Conservation (phyloP, 148 eudicot species). For the Talinum fruticosum region DNA sequence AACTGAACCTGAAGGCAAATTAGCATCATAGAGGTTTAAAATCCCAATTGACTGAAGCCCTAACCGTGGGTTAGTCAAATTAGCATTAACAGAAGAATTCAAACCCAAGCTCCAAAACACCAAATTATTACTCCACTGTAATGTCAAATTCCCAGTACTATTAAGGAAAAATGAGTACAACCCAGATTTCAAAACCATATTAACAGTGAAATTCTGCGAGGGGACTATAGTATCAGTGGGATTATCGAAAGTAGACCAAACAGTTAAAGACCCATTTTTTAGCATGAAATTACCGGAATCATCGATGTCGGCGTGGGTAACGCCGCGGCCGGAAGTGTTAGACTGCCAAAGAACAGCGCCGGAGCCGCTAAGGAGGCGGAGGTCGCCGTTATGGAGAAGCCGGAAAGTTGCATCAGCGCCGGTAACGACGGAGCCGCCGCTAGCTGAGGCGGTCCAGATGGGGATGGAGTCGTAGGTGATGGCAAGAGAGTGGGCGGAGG, state of each 20-base stretch:
- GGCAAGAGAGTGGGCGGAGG: slow-evolving; percentile 40
- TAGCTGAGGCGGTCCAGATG: slow-evolving; percentile 39
- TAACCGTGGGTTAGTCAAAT: slow-evolving; percentile 50
- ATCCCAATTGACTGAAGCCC: slow-evolving; percentile 47
- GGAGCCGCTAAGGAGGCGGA: slow-evolving; percentile 40
- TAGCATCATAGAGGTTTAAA: slow-evolving; percentile 41
- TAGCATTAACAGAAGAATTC: slow-evolving; percentile 41
- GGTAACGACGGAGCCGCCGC: slow-evolving; percentile 22
- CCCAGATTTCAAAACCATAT: slow-evolving; percentile 43
- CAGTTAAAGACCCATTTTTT: slow-evolving; percentile 30
- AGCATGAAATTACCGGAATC: slow-evolving; percentile 62
- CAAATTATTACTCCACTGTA: slow-evolving; percentile 58
- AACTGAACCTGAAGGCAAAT: slow-evolving; percentile 21
- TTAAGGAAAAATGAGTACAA: slow-evolving; percentile 50
- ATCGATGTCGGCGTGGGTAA: slow-evolving; percentile 44
- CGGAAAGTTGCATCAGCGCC: slow-evolving; percentile 37
- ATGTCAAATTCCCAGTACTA: slow-evolving; percentile 51
- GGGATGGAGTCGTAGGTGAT: slow-evolving; percentile 46
- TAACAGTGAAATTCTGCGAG: slow-evolving; percentile 41
- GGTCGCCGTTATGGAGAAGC: slow-evolving; percentile 43
- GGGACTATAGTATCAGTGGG: slow-evolving; percentile 67
- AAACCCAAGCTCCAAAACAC: slow-evolving; percentile 51
- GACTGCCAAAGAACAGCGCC: slow-evolving; percentile 53
- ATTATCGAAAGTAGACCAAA: slow-evolving; percentile 71
- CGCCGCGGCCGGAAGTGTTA: slow-evolving; percentile 44